phyloP scores from a whole-genome alignment of 2,329 filamentous ascomycete genomes.

The Trichoderma polysporum region DNA sequence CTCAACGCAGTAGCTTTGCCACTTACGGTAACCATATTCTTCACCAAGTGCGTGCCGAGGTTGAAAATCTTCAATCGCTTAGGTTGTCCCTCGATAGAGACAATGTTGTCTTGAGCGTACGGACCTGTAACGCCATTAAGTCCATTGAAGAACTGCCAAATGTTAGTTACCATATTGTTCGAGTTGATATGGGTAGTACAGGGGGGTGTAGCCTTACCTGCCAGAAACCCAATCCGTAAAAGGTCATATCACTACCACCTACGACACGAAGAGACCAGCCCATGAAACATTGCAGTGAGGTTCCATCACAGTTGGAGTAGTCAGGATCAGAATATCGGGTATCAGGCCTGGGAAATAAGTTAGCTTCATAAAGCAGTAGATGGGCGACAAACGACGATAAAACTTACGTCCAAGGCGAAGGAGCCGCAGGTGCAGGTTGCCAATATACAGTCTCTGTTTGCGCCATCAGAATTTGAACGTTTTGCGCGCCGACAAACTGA shows the following conservation, averaged over 20 bases:
- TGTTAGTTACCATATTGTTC: not conserved
- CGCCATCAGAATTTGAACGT: slow-evolving; percentile 44
- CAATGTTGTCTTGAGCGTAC: slow-evolving; percentile 24
- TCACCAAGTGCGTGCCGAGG: slow-evolving; percentile 22
- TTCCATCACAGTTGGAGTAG: slow-evolving; percentile 26
- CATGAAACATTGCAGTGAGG: slow-evolving; percentile 14
- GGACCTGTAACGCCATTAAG: slow-evolving; percentile 19
- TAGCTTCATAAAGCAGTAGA: not conserved
- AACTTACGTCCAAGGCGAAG: slow-evolving; percentile 39
- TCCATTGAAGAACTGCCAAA: slow-evolving; percentile 22
- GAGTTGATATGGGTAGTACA: not conserved
- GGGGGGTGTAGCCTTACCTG: slow-evolving; percentile 6
- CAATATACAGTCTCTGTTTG: slow-evolving; percentile 50
- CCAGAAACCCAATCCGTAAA: slow-evolving; percentile 20
- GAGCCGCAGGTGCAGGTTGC: slow-evolving; percentile 34
- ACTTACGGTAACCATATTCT: slow-evolving; percentile 22
- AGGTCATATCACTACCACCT: slow-evolving; percentile 16
- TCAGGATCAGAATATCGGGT: slow-evolving; percentile 25
- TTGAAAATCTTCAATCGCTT: slow-evolving; percentile 22
- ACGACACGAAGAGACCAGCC: slow-evolving; percentile 21
- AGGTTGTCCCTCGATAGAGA: slow-evolving; percentile 20
- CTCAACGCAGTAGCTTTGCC: slow-evolving; percentile 19
- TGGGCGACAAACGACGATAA: not conserved
- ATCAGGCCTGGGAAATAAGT: slow-evolving; percentile 12
- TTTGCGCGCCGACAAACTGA: slow-evolving; percentile 45